Percentiles rank a stretch among this genome's conserved stretches.
Evolutionary conservation across 2,329 filamentous ascomycete species (phyloP).

Genomic region (Aspergillus intermedius): DNA sequence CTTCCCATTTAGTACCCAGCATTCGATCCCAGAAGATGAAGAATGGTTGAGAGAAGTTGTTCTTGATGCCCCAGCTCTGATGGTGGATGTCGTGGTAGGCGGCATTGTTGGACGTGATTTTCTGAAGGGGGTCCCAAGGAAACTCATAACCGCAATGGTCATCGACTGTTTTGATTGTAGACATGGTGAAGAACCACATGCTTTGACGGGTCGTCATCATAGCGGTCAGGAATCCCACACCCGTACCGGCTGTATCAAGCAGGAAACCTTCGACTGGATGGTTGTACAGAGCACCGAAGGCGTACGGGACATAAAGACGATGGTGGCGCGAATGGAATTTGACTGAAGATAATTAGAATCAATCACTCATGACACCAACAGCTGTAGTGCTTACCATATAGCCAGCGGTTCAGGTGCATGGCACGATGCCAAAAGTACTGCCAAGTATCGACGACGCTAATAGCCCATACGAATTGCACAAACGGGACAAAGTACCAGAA

Average conservation of each 20-base stretch:
- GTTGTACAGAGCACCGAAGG: slow-evolving; percentile 94
- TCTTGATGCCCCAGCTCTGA: slow-evolving; percentile 97
- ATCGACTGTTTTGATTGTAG: slow-evolving; percentile 92
- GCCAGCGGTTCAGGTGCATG: slow-evolving; percentile 97
- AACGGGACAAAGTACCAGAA: slow-evolving; percentile 74
- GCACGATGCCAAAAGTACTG: slow-evolving; percentile 94
- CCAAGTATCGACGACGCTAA: slow-evolving; percentile 85
- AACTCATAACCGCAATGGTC: slow-evolving; percentile 97
- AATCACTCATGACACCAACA: not conserved
- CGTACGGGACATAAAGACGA: slow-evolving; percentile 94
- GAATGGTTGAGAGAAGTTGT: slow-evolving; percentile 45
- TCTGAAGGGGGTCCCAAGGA: slow-evolving; percentile 89
- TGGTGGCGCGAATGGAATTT: slow-evolving; percentile 94
- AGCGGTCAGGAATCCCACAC: slow-evolving; percentile 72
- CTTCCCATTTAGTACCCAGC: slow-evolving; percentile 76
- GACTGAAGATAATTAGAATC: slow-evolving; percentile 44
- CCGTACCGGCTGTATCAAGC: slow-evolving; percentile 82
- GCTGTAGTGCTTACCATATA: slow-evolving; percentile 66
- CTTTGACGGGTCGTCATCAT: slow-evolving; percentile 79
- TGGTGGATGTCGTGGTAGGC: slow-evolving; percentile 98
- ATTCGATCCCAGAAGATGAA: slow-evolving; percentile 92
- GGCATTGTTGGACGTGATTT: slow-evolving; percentile 89
- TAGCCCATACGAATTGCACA: slow-evolving; percentile 68
- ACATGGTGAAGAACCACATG: slow-evolving; percentile 82
- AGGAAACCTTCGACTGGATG: slow-evolving; percentile 92